These are phyloP conservation scores for Phytophthora pinifolia DNA, from an alignment of 352 stramenopile genomes.

Conservation along the genomic window DNA sequence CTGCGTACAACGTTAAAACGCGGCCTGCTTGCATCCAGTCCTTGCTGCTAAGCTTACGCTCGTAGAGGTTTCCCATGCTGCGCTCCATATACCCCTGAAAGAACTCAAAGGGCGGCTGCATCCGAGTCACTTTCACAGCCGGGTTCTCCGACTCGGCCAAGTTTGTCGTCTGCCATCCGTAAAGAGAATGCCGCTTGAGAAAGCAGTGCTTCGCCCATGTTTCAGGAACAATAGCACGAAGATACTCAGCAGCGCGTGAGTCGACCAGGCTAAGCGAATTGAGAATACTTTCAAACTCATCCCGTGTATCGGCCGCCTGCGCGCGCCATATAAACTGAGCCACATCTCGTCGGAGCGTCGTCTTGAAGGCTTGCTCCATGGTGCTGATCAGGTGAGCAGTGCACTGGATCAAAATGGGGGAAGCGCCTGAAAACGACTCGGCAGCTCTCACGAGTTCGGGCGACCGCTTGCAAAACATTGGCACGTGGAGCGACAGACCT, in stretches of 20 bases:
- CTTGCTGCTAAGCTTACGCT: conserved; percentile 40
- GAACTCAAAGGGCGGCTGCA: conserved; percentile 42
- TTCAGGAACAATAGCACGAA: conserved; percentile 29
- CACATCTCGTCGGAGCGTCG: conserved; percentile 19
- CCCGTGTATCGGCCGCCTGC: conserved; percentile 31
- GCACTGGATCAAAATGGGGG: conserved; percentile 44
- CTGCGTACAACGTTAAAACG: conserved; percentile 37
- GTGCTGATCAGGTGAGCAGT: conserved; percentile 30
- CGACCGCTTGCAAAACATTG: conserved; percentile 41
- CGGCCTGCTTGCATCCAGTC: conserved; percentile 24
- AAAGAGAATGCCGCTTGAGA: conserved; percentile 35
- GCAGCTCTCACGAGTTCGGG: conserved; percentile 28
- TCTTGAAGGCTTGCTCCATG: conserved; percentile 37
- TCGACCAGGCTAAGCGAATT: conserved; percentile 18
- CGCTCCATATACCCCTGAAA: conserved; percentile 53
- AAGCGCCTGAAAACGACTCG: conserved; percentile 28
- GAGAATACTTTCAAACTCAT: conserved; percentile 35
- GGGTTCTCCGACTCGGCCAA: conserved; percentile 26
- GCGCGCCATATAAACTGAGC: conserved; percentile 29
- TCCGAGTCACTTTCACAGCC: conserved; percentile 17
- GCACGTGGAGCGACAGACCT: conserved; percentile 32
- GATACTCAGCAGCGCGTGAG: conserved; percentile 20
- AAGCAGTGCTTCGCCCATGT: conserved; percentile 47
- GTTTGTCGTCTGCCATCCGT: conserved; percentile 38
- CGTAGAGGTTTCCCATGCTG: conserved; percentile 41